phyloP scores from a whole-genome alignment of 176 grass and related monocot species.

The Cenchrus fungigraminus region DNA sequence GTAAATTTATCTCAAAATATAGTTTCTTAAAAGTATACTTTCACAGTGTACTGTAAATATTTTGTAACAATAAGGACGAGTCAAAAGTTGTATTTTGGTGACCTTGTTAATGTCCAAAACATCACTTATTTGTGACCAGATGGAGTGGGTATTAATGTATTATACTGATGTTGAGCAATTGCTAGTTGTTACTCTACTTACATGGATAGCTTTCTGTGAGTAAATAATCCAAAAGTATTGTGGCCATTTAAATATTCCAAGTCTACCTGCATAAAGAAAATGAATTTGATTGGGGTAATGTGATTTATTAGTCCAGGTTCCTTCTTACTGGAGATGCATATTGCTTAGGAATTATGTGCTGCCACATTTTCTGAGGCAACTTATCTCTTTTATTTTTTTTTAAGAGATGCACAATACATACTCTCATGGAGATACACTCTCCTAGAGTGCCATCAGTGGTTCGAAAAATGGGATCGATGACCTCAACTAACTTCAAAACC shows the following conservation, averaged over 20 bases:
- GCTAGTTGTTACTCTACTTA: conserved; percentile 37
- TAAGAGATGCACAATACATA: background rate
- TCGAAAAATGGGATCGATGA: conserved; percentile 74
- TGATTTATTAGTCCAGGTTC: background rate
- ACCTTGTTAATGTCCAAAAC: background rate
- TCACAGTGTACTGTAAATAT: background rate
- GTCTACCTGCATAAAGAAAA: conserved; percentile 58
- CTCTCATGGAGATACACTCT: conserved; percentile 83
- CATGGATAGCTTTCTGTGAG: conserved; percentile 62
- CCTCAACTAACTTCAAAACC: conserved; percentile 61
- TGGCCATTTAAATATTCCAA: conserved; percentile 64
- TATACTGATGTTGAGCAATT: background rate
- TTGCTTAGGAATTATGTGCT: background rate
- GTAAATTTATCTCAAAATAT: too few species aligned
- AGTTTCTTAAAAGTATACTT: too few species aligned
- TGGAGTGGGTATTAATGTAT: background rate
- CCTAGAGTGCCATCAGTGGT: conserved; percentile 80
- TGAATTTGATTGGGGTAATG: conserved; percentile 11
- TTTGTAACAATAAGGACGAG: background rate
- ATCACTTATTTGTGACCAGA: background rate
- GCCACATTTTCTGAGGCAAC: background rate
- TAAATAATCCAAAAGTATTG: conserved; percentile 62
- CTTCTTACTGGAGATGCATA: background rate
- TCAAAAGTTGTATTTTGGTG: background rate
- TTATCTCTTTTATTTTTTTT: background rate